Base-by-base conservation (phyloP, 2,329 filamentous ascomycete species). In the Reticulascus tulasneorum region DNA sequence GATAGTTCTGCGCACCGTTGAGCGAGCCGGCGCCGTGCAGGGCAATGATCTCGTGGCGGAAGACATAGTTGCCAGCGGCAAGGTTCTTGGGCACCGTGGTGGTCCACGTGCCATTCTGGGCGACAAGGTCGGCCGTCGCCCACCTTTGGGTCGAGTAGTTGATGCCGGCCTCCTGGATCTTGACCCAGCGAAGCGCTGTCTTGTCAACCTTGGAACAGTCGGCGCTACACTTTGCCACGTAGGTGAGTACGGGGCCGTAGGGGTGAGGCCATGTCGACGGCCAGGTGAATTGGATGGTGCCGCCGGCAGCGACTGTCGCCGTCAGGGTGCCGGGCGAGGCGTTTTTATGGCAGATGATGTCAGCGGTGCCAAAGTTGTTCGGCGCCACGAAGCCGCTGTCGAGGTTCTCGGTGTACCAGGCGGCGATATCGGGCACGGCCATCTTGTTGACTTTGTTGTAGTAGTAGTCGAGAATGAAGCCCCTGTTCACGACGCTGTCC, bases 221-320 rank as follows among this genome's bases (percentile, higher is more conserved):
- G n/a, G 69, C 75, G 24, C 64, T 60, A 58, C 75, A 79, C 47
- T 67, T 67, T 35, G 80, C 79, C 9, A 83, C 60, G 63, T 83
- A 83, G 55, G 72, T 72, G 44, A 84, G 67, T 47, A 83, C 71
- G 7, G 79, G 79, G 0, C 72, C 64, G 22, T 61, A 46, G 50
- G 71, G 68, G 6, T 49, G 55, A 20, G 65, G 62, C 66, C 66
- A 69, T 19, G 48, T 50, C 1, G 45, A 47, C 19, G 45, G 56
- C 66, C 66, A 70, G 30, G 60, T 51, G 30, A 68, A 47, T 17
- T 46, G 59, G 33, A 69, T 50, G 41, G 54, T 56, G 42, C 58
- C 56, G 7, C 66, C 66, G n/a, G 66, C 64, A 3, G 52, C 32
- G 4, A 68, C 58, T 1, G 49, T 49, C 12, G 62, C 63, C 32